Base-by-base conservation (phyloP, 1,284 basidiomycete species). In the Dichomitus squalens region DNA sequence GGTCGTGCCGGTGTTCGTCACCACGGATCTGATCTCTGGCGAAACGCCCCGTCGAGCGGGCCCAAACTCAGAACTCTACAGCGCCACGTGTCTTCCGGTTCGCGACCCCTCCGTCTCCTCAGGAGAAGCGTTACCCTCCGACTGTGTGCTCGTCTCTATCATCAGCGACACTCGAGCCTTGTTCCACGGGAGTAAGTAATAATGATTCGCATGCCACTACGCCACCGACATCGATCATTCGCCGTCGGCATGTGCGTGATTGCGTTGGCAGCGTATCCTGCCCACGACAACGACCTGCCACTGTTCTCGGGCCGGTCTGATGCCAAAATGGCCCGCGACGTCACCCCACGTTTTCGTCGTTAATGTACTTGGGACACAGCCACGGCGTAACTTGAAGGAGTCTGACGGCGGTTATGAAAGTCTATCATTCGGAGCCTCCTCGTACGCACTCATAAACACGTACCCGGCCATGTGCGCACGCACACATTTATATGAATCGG, bases 171-270 rank as follows among this genome's bases (percentile, higher is more conserved):
- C n/a, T n/a, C n/a, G n/a, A 8, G 14, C 43, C 27, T 18, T 44
- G 43, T 29, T 27, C 27, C 27, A 29, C 27, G 43, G 43, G n/a
- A n/a, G n/a, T n/a, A 43, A 14, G 29, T 9, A 33, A 29, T 14
- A 38, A n/a, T 33, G n/a, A 29, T 53, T 47, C 43, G 36, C 23
- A 53, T 47, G 43, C 16, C 44, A 31, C 40, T 12, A 29, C 52
- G 52, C 52, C 43, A 47, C 52, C 35, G 29, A 47, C 43, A 43
- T 39, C 44, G 52, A 53, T 53, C 41, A 53, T 36, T 34, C 34
- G 21, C 38, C 20, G 8, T 39, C 12, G 33, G n/a, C 20, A n/a
- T 20, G 29, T 34, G 18, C 29, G 38, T 25, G 50, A 52, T 43
- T 29, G 31, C 16, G 50, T 33, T 52, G 50, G 21, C 39, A 52